phyloP scores from a whole-genome alignment of 139 green algal species.

The Deuterostichococcus epilithicus region DNA sequence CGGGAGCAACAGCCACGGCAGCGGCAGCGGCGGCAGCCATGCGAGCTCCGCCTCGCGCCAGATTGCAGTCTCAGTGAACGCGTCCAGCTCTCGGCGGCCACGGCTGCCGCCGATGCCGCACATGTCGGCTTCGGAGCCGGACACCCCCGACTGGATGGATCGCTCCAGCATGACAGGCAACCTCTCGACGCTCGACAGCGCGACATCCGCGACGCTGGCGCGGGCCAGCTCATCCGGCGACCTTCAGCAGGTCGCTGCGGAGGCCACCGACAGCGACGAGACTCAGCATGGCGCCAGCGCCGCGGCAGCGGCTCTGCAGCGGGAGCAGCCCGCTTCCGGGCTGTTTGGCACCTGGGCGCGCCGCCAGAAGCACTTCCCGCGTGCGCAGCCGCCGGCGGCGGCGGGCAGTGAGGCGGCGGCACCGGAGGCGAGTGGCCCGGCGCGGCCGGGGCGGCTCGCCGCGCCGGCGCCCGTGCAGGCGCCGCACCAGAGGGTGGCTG shows the following conservation, averaged over 20 bases:
- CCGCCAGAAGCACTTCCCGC: conserved; percentile 5
- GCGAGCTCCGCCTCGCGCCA: not conserved
- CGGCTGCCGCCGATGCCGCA: not conserved
- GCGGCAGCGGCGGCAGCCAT: not conserved
- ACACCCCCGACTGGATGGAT: not conserved
- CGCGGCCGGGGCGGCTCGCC: not conserved
- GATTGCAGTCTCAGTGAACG: not conserved
- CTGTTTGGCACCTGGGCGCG: conserved; percentile 12
- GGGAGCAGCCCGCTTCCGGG: not conserved
- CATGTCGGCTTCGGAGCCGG: not conserved
- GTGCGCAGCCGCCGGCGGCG: not conserved
- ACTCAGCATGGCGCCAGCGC: not conserved
- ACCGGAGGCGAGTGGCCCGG: too few relatives aligned
- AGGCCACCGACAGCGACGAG: not conserved
- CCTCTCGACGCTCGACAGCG: not conserved
- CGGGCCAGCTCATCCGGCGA: not conserved
- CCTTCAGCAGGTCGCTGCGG: not conserved
- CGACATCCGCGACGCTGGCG: not conserved
- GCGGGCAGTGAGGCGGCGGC: not conserved
- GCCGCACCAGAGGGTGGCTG: not conserved
- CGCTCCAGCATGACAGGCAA: not conserved
- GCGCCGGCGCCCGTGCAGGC: not conserved
- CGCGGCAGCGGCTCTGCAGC: not conserved
- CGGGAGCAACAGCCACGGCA: not conserved
- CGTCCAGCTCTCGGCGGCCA: not conserved